Conservation (phyloP, 306 rosid species). For the Elaeagnus macrophylla region DNA sequence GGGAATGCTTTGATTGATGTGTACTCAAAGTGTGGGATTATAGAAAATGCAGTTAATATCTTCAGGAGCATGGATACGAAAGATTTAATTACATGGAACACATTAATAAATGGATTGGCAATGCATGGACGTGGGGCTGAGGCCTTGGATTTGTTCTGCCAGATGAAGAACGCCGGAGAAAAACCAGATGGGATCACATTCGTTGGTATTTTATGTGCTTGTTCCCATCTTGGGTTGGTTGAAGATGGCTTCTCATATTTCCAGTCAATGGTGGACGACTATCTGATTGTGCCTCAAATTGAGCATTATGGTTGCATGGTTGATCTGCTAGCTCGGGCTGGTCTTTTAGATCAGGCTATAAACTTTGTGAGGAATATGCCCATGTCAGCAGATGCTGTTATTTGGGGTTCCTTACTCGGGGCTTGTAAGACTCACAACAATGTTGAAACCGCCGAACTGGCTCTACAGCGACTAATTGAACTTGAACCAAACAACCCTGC, state of each 20-base stretch:
- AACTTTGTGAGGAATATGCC: constrained; percentile 62
- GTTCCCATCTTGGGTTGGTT: constrained; percentile 65
- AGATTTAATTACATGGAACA: constrained; percentile 45
- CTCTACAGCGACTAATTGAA: constrained; percentile 45
- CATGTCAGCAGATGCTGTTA: constrained; percentile 44
- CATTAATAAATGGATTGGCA: constrained; percentile 41
- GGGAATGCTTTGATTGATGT: constrained; percentile 57
- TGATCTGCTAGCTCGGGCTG: constrained; percentile 48
- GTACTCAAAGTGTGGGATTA: constrained; percentile 75
- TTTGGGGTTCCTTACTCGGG: constrained; percentile 46
- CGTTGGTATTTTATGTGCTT: constrained; percentile 56
- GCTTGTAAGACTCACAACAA: constrained; percentile 37
- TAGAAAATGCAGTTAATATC: constrained; percentile 43
- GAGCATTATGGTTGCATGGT: constrained; percentile 59
- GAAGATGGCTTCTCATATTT: constrained; percentile 44
- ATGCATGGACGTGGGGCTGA: constrained; percentile 47
- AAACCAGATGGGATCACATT: constrained; percentile 48
- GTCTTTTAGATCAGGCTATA: constrained; percentile 51
- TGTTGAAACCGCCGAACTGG: constrained; percentile 42
- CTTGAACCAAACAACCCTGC: constrained; percentile 77
- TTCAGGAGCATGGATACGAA: constrained; percentile 40
- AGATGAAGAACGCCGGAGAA: constrained; percentile 45
- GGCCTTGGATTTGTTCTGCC: constrained; percentile 51
- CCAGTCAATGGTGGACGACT: constrained; percentile 44
- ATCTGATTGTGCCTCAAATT: constrained; percentile 41